phyloP scores from a whole-genome alignment of 768 basidiomycete genomes.

The Exidia glandulosa region DNA sequence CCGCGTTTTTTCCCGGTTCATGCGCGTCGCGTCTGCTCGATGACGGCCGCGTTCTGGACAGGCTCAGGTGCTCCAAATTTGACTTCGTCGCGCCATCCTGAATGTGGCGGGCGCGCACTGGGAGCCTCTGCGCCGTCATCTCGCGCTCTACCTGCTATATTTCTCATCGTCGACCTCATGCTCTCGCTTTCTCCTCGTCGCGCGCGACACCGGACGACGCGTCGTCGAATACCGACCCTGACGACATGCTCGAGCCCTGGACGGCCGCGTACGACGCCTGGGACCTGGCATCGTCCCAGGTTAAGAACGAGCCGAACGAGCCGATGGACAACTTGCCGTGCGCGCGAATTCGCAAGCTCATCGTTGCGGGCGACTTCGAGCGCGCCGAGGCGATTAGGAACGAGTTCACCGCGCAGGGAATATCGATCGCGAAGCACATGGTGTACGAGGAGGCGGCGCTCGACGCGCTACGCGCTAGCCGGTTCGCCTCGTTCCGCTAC shows the following conservation, averaged over 20 bases:
- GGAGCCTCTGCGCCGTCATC: neutral
- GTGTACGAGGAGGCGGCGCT: constrained; percentile 29
- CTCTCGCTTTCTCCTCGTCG: neutral
- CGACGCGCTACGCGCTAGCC: constrained; percentile 16
- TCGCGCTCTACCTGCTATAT: neutral
- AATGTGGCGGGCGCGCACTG: neutral
- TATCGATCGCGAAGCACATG: constrained; percentile 24
- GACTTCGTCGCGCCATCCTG: neutral
- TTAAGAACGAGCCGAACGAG: neutral
- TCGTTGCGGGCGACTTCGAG: neutral
- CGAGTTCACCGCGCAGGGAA: constrained; percentile 28
- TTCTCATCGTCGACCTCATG: neutral
- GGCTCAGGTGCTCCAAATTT: neutral
- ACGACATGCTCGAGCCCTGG: neutral
- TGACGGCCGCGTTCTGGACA: neutral
- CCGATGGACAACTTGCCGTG: neutral
- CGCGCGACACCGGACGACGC: neutral
- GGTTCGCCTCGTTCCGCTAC: constrained; percentile 17
- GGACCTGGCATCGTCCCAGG: neutral
- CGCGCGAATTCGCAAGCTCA: neutral
- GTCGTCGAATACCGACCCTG: neutral
- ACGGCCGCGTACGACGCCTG: neutral
- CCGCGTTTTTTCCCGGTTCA: neutral
- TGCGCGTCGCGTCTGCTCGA: neutral
- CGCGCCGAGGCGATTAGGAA: neutral